These are phyloP conservation scores for Luvunga scandens DNA, from an alignment of 345 rosid genomes.

Conservation along the genomic window DNA sequence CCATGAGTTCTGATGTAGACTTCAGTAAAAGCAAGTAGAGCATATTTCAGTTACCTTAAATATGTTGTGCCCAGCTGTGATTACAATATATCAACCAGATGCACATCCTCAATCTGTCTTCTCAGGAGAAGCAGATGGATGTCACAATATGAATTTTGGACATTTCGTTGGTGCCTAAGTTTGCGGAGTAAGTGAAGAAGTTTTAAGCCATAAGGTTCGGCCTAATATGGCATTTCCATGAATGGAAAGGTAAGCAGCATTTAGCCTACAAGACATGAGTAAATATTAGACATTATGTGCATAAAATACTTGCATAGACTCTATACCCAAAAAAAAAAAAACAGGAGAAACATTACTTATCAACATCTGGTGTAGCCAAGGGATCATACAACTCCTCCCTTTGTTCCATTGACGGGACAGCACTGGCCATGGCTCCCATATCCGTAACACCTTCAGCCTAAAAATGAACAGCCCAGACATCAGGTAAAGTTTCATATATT, in stretches of 20 bases:
- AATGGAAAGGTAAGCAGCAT: conserved; percentile 68
- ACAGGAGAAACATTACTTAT: conserved; percentile 45
- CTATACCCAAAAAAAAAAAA: not conserved
- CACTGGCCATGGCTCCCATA: conserved; percentile 44
- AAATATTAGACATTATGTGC: conserved; percentile 13
- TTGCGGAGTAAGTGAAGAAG: conserved; percentile 51
- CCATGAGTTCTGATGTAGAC: not conserved
- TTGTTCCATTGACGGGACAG: conserved; percentile 51
- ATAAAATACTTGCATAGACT: not conserved
- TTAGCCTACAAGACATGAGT: conserved; percentile 53
- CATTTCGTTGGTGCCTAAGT: conserved; percentile 18
- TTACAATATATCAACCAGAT: not conserved
- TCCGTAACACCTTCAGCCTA: conserved; percentile 83
- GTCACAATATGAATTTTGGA: not conserved
- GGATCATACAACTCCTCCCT: conserved; percentile 80
- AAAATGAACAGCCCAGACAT: not conserved
- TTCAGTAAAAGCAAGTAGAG: not conserved
- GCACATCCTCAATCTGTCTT: not conserved
- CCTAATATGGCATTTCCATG: conserved; percentile 77
- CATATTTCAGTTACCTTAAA: no score
- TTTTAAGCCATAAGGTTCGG: conserved; percentile 65
- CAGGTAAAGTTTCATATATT: not conserved
- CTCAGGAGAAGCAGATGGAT: not conserved
- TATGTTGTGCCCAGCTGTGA: not conserved
- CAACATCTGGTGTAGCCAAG: conserved; percentile 79